Evolutionary conservation across 108 stramenopile species (phyloP), one percentile per base, ranked within the genome.

Genomic region (Aurantiochytrium sp.): DNA sequence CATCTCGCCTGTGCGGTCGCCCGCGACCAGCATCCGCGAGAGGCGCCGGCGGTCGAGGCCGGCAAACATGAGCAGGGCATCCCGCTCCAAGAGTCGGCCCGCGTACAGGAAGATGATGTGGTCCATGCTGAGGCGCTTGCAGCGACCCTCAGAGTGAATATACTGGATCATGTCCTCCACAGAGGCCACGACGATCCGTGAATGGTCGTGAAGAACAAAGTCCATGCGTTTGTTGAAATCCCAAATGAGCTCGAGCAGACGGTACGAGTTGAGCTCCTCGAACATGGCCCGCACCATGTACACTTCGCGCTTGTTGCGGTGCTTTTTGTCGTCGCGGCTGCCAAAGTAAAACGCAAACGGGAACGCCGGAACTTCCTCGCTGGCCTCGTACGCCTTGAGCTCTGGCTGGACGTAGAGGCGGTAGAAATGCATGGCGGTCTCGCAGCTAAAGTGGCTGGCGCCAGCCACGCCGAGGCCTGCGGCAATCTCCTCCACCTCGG

Each of bases 141-240:
- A 34, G 59, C 17, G 2, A 27, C 45, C 59, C 22, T 30, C 39
- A 6, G 73, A 39, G 30, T 48, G 73, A 41, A 81, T 48, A 42
- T 81, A 48, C 73, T 81, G 42, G 19, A 81, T 12, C 73, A 81
- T 41, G 27, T 81, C 73, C 2, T 41, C 42, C 4, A 81, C 45
- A 1, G 73, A 37, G 45, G 73, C 73, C 15, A 81, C 98, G 27
- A 99, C 97, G 65, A 99, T 94, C 48, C 95, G 86, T 4, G 98
- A 98, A 88, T 98, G 97, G 86, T 97, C 98, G 30, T 95, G 96
- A 10, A 99, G 91, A 21, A 99, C 90, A 89, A 97, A 99, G 89
- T 99, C 97, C 37, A 93, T 92, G 4, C 99, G 96, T 69, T 95
- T 96, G 52, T 94, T 87, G 85, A 97, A 97, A 6, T 96, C 93